Evolutionary conservation across 2,329 filamentous ascomycete species (phyloP).

Genomic region (Polychaeton citri): DNA sequence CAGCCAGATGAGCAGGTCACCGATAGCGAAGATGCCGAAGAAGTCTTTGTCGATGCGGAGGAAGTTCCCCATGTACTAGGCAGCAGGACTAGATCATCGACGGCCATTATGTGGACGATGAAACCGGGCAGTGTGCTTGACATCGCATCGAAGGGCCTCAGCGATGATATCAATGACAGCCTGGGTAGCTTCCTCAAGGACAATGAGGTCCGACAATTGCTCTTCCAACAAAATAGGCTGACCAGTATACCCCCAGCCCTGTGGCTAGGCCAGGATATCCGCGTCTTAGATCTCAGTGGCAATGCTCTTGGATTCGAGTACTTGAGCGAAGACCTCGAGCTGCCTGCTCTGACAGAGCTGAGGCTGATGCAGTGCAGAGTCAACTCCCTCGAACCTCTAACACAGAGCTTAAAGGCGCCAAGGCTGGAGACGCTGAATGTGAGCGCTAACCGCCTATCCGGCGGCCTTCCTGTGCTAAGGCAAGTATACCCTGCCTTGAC

Average conservation of each 20-base stretch:
- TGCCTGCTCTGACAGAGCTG: constrained; percentile 64
- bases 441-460: constrained; percentile 65
- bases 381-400: constrained; percentile 53
- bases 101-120: constrained; percentile 13
- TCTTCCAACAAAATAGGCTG: constrained; percentile 67
- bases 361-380: constrained; percentile 65
- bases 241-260: constrained; percentile 54
- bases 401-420: constrained; percentile 57
- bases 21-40: neutral
- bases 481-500: constrained; percentile 55
- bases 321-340: constrained; percentile 41
- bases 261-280: constrained; percentile 55
- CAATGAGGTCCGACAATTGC: constrained; percentile 42
- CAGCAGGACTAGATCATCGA: neutral
- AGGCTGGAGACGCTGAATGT: constrained; percentile 64
- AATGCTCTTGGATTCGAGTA: constrained; percentile 43
- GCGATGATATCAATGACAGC: constrained; percentile 25
- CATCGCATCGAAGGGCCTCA: constrained; percentile 24
- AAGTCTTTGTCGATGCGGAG: constrained; percentile 7
- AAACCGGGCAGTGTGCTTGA: constrained; percentile 26
- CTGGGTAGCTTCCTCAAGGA: constrained; percentile 31
- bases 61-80: constrained; percentile 3
- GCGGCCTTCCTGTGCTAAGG: constrained; percentile 52
- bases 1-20: constrained; percentile 34
- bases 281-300: constrained; percentile 29